Evolutionary conservation across 331 rosid species (phyloP).

Genomic region (Malus hybrid): DNA sequence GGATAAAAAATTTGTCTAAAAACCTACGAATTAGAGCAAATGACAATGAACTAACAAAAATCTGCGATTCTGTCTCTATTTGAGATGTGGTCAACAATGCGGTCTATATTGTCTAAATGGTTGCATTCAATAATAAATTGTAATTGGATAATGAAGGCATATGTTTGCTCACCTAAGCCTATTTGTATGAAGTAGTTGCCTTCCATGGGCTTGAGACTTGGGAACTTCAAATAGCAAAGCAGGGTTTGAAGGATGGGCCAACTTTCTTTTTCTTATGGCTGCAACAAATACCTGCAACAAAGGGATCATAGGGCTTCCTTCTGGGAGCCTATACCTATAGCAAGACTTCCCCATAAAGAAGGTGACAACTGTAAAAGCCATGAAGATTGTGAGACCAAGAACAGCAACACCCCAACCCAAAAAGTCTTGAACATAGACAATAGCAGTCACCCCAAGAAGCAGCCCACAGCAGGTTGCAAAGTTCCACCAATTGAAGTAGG

Average conservation of each 20-base stretch:
- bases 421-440: conserved; percentile 49
- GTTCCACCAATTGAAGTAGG: conserved; percentile 69
- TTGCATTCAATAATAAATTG: neutral
- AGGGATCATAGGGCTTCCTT: conserved; percentile 46
- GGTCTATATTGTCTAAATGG: too few species aligned
- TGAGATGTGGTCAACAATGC: too few species aligned
- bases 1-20: too few species aligned
- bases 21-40: too few species aligned
- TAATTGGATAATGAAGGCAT: neutral
- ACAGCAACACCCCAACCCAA: conserved; percentile 49
- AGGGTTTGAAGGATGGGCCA: conserved; percentile 31
- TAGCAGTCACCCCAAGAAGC: conserved; percentile 39
- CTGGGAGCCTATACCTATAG: conserved; percentile 38
- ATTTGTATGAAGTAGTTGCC: conserved; percentile 39
- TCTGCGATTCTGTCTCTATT: too few species aligned
- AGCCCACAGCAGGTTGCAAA: conserved; percentile 35
- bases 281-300: conserved; percentile 52
- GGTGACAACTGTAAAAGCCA: conserved; percentile 25
- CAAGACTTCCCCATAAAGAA: conserved; percentile 40
- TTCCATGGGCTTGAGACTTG: conserved; percentile 24
- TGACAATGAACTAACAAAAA: too few species aligned
- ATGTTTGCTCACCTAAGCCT: conserved; percentile 34
- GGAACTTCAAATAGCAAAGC: conserved; percentile 37
- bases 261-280: conserved; percentile 47
- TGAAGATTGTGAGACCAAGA: conserved; percentile 29